Percentiles rank a stretch among this genome's conserved stretches.
phyloP scores from a whole-genome alignment of 1,284 basidiomycete genomes.

The Caloboletus firmus region DNA sequence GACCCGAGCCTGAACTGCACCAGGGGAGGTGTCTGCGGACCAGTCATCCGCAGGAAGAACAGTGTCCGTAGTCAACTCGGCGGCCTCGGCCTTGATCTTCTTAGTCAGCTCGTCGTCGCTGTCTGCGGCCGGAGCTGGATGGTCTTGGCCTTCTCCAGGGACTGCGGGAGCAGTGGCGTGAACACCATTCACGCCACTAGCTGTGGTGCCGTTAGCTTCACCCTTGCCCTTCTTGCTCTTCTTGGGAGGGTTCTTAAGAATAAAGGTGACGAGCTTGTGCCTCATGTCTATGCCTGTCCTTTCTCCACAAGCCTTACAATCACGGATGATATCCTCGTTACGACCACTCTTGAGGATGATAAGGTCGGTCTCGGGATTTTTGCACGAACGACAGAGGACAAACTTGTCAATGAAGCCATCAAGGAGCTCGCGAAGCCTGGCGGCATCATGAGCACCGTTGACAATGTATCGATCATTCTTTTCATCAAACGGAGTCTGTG shows the following conservation, averaged over 20 bases:
- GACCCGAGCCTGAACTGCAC: constrained; percentile 86
- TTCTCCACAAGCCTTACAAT: constrained; percentile 98
- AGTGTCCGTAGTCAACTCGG: constrained; percentile 65
- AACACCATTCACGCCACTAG: constrained; percentile 50
- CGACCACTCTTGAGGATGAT: constrained; percentile 78
- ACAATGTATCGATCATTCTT: constrained; percentile 98
- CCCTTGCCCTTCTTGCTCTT: constrained; percentile 71
- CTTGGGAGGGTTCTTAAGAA: constrained; percentile 96
- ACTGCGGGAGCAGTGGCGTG: constrained; percentile 30
- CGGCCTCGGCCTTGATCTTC: constrained; percentile 86
- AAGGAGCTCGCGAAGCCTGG: constrained; percentile 92
- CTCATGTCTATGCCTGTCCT: constrained; percentile 93
- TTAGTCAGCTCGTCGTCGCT: constrained; percentile 81
- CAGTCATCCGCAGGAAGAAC: constrained; percentile 74
- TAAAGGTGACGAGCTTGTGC: constrained; percentile 96
- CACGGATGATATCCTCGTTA: constrained; percentile 85
- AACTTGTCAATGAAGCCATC: constrained; percentile 98
- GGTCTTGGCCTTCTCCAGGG: constrained; percentile 35
- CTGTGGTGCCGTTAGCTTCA: constrained; percentile 48
- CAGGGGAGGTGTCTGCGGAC: constrained; percentile 90
- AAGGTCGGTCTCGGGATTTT: constrained; percentile 99
- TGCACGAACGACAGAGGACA: constrained; percentile 96
- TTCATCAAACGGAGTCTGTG: constrained; percentile 95
- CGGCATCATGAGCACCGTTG: constrained; percentile 94
- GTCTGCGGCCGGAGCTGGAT: constrained; percentile 48